Base-by-base conservation (phyloP, 2,329 filamentous ascomycete species). In the Curvularia sp. region DNA sequence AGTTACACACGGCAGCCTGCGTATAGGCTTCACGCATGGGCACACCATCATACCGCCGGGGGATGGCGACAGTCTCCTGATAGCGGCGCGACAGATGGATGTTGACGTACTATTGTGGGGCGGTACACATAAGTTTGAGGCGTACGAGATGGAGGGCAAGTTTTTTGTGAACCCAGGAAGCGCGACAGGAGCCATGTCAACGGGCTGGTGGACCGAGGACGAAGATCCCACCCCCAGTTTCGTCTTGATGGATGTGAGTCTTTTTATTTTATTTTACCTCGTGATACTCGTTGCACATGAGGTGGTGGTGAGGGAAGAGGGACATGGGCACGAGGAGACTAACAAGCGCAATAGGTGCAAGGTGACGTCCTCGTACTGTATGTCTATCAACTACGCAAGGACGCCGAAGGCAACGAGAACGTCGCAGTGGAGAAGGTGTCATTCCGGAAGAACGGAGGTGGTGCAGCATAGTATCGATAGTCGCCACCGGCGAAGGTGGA, bases 331-430 rank as follows among this genome's bases (percentile, higher is more conserved):
- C 32, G 48, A 32, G 34, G 10, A 57, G 55, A 59, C 69, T 73
- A 63, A 73, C 61, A 50, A 19, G 49, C 45, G 21, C 36, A 47
- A 15, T 68, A 96, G 92, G 92, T 96, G 34, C 94, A 98, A 86
- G 94, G 94, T 30, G 96, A 97, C 75, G 96, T 96, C 15, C 85
- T 98, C 66, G 96, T 96, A 59, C 84, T 98, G 49, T 98, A 98
- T 77, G 94, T 98, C 52, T 98, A 98, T 63, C 83, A 85, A 67
- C 71, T 85, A 55, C 80, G 81, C 64, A 84, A 79, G 63, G 82
- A 84, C 55, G 80, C 77, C 34, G 79, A 83, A 59, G 83, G 82
- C 3, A 79, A 77, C 36, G 82, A 84, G 71, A 84, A 76, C 54
- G 83, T 85, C 21, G 81, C 80, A 7, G 83, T 85, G 58, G 83